Evolutionary conservation across 2,329 filamentous ascomycete genomes (phyloP), one percentile per base, ranked within the genome.

Genomic region (Calonectria honghensis): DNA sequence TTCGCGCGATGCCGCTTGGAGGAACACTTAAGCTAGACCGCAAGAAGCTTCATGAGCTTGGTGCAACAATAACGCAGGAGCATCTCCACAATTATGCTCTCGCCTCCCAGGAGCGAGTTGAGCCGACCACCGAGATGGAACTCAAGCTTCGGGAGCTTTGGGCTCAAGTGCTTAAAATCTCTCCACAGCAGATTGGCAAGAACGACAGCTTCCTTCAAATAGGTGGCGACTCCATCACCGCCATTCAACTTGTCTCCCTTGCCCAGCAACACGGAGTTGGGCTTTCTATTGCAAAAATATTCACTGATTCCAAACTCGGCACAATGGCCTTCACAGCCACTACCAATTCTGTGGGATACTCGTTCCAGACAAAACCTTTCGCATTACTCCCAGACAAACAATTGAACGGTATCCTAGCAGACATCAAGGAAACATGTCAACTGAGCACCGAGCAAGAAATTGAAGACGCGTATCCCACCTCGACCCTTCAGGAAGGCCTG

Each of bases 161-260:
- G 74, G 69, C 61, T 0, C 41, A 52, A 18, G 50, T 79, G 13
- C 39, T 79, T 10, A 41, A 66, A 7, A 13, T 78, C 2, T 31
- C 67, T 2, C 69, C 72, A 13, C 41, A 48, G 2, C 50, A 41
- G 0, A 85, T 88, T 29, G 82, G 84, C 9, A 72, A 81, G 3
- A 71, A 76, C 11, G 72, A 78, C 63, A 77, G 74, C 59, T 82
- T 82, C 72, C 79, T 82, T 51, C 65, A 66, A 13, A 73, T 82
- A 4, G 81, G 81, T 0, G 81, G 81, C 4, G 78, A 82, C 54
- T 82, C 81, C 0, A 75, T 81, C 14, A 70, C 65, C 0, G 77
- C 79, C 11, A 81, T 81, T 31, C 77, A 74, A 29, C 63, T 79
- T 2, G 79, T 80, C 7, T 59, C 57, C 4, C 24, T 51, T 1